phyloP scores from a whole-genome alignment of 2,329 filamentous ascomycete species.

The Diplodia scrobiculata region DNA sequence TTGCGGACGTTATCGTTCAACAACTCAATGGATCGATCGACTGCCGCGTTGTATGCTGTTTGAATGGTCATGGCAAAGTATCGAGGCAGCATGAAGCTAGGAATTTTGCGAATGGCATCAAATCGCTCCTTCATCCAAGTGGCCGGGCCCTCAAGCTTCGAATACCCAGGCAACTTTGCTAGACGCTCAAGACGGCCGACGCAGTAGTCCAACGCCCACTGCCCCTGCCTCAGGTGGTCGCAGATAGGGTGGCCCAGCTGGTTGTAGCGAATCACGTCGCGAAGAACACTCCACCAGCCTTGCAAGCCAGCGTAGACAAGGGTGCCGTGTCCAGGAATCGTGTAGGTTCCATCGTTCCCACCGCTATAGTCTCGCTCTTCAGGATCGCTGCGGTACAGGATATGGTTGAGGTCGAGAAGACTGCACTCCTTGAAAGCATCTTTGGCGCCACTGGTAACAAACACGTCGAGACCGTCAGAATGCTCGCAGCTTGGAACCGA shows the following conservation, averaged over 20 bases:
- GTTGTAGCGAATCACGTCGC: conserved; percentile 82
- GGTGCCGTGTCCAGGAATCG: conserved; percentile 78
- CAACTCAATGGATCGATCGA: conserved; percentile 73
- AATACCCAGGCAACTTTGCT: conserved; percentile 63
- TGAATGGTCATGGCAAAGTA: conserved; percentile 91
- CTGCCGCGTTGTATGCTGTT: conserved; percentile 82
- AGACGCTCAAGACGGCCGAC: conserved; percentile 74
- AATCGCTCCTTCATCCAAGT: conserved; percentile 83
- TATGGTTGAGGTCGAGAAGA: conserved; percentile 83
- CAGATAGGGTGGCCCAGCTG: conserved; percentile 91
- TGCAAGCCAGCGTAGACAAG: conserved; percentile 96
- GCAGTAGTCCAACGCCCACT: conserved; percentile 91
- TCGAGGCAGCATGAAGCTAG: conserved; percentile 84
- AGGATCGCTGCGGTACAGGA: conserved; percentile 86
- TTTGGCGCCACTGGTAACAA: conserved; percentile 78
- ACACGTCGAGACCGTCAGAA: conserved; percentile 78
- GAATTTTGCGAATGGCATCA: conserved; percentile 79
- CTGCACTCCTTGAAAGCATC: conserved; percentile 74
- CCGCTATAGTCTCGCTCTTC: conserved; percentile 80
- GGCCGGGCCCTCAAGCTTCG: conserved; percentile 65
- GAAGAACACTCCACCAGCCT: conserved; percentile 94
- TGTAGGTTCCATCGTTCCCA: conserved; percentile 83
- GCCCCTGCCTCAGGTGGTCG: conserved; percentile 85
- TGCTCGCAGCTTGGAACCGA: conserved; percentile 90
- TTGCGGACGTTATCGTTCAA: conserved; percentile 76